Percentiles rank a stretch among this genome's conserved stretches.
phyloP scores from a whole-genome alignment of 2,329 filamentous ascomycete species.

The Verticillium tricorpus region DNA sequence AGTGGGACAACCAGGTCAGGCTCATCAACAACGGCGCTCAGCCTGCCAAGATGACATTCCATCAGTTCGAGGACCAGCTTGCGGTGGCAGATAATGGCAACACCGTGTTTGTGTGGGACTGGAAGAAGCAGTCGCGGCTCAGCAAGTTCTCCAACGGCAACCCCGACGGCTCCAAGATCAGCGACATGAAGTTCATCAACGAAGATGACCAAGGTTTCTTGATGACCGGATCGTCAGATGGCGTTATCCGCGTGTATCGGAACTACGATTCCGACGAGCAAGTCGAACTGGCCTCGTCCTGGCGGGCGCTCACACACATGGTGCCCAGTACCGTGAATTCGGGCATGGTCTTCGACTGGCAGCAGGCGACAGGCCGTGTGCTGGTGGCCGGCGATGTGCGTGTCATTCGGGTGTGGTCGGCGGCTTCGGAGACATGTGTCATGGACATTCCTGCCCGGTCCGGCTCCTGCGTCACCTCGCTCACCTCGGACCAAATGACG shows the following conservation, averaged over 20 bases:
- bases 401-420: slow-evolving; percentile 94
- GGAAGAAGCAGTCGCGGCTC: slow-evolving; percentile 70
- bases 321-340: slow-evolving; percentile 92
- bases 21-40: slow-evolving; percentile 88
- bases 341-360: slow-evolving; percentile 97
- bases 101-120: slow-evolving; percentile 90
- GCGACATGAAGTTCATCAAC: slow-evolving; percentile 95
- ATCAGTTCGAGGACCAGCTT: slow-evolving; percentile 95
- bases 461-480: slow-evolving; percentile 88
- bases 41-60: slow-evolving; percentile 89
- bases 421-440: slow-evolving; percentile 85
- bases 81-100: slow-evolving; percentile 92
- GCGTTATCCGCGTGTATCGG: slow-evolving; percentile 87
- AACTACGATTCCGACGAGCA: slow-evolving; percentile 77
- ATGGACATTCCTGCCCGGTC: slow-evolving; percentile 93
- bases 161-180: slow-evolving; percentile 84
- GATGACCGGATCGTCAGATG: slow-evolving; percentile 93
- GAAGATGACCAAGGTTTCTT: slow-evolving; percentile 94
- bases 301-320: slow-evolving; percentile 88
- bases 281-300: slow-evolving; percentile 83
- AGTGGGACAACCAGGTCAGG: slow-evolving; percentile 79
- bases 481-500: slow-evolving; percentile 97
- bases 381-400: slow-evolving; percentile 96
- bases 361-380: slow-evolving; percentile 91
- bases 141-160: slow-evolving; percentile 93